Percentiles rank a stretch among this genome's conserved stretches.
Conservation (phyloP, 1,284 basidiomycete genomes). For the Moesziomyces globuligerus region DNA sequence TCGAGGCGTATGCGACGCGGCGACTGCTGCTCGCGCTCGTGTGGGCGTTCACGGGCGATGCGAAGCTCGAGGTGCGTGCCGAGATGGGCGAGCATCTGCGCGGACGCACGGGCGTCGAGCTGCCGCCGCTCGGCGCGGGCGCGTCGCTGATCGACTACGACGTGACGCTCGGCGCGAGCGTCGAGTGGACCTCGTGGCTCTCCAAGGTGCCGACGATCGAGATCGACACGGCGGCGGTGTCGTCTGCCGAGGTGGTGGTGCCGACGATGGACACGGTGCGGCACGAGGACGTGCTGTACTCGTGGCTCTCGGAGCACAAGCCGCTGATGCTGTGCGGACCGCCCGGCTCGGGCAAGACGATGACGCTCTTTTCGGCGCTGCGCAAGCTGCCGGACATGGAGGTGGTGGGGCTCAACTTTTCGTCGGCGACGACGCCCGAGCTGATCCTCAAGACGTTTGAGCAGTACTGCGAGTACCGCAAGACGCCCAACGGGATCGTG, state of each 20-base stretch:
- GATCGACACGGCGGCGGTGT: slow-evolving; percentile 95
- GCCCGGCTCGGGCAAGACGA: slow-evolving; percentile 98
- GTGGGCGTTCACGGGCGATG: slow-evolving; percentile 98
- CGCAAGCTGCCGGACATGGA: slow-evolving; percentile 98
- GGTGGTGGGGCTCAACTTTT: slow-evolving; percentile 98
- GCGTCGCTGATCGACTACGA: slow-evolving; percentile 94
- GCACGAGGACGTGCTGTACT: slow-evolving; percentile 97
- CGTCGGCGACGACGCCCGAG: slow-evolving; percentile 97
- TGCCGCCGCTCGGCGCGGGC: slow-evolving; percentile 77
- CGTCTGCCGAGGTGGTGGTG: slow-evolving; percentile 93
- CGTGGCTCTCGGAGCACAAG: slow-evolving; percentile 98
- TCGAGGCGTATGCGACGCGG: slow-evolving; percentile 90
- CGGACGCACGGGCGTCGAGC: slow-evolving; percentile 85
- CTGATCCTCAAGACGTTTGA: slow-evolving; percentile 99
- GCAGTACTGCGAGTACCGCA: slow-evolving; percentile 98
- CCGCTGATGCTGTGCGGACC: slow-evolving; percentile 98
- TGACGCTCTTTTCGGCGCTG: slow-evolving; percentile 99
- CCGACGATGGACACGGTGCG: slow-evolving; percentile 98
- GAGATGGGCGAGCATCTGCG: slow-evolving; percentile 89
- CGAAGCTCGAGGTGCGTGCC: slow-evolving; percentile 86
- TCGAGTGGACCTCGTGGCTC: slow-evolving; percentile 89
- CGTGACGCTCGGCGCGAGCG: slow-evolving; percentile 70
- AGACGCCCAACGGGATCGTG: slow-evolving; percentile 95
- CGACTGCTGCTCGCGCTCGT: slow-evolving; percentile 91
- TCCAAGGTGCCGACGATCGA: slow-evolving; percentile 87